Percentiles rank a stretch among this genome's conserved stretches.
Evolutionary conservation across 768 basidiomycete species (phyloP).

Genomic region (Hemileccinum impolitum): DNA sequence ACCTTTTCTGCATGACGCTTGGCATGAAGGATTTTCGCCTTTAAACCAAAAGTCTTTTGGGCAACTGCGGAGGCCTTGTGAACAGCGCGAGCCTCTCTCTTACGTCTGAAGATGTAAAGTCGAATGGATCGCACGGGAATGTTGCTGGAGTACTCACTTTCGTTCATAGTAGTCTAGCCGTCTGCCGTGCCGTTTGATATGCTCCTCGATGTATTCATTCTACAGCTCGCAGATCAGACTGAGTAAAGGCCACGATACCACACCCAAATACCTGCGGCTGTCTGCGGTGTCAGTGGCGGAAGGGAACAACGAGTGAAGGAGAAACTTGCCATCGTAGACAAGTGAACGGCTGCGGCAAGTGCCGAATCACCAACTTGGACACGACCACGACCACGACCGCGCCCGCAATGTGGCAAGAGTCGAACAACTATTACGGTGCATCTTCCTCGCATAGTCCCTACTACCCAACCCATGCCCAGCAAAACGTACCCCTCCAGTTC

Average conservation of each 20-base stretch:
- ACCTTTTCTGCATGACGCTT: slow-evolving; percentile 97
- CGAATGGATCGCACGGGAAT: neutral
- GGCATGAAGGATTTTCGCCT: slow-evolving; percentile 97
- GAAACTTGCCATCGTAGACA: slow-evolving; percentile 28
- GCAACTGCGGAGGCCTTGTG: slow-evolving; percentile 79
- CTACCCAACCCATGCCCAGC: slow-evolving; percentile 46
- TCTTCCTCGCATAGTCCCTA: slow-evolving; percentile 59
- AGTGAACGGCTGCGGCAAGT: slow-evolving; percentile 23
- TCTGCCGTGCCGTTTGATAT: slow-evolving; percentile 94
- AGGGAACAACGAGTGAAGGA: neutral
- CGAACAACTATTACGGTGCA: slow-evolving; percentile 51
- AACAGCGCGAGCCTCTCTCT: slow-evolving; percentile 73
- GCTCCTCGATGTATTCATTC: slow-evolving; percentile 99
- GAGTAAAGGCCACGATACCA: neutral
- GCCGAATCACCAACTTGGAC: slow-evolving; percentile 19
- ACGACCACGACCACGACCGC: slow-evolving; percentile 9
- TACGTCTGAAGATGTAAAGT: slow-evolving; percentile 51
- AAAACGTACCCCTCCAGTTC: slow-evolving; percentile 69
- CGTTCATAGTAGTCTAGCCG: slow-evolving; percentile 94
- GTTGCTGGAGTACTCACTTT: slow-evolving; percentile 54
- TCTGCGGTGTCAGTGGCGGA: slow-evolving; percentile 14
- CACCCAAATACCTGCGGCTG: slow-evolving; percentile 61
- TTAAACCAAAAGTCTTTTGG: slow-evolving; percentile 93
- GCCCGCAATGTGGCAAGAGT: slow-evolving; percentile 72
- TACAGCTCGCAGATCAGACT: slow-evolving; percentile 32